Base-by-base conservation (phyloP, 192 early-diverging fungal genomes). In the Backusella luteola region DNA sequence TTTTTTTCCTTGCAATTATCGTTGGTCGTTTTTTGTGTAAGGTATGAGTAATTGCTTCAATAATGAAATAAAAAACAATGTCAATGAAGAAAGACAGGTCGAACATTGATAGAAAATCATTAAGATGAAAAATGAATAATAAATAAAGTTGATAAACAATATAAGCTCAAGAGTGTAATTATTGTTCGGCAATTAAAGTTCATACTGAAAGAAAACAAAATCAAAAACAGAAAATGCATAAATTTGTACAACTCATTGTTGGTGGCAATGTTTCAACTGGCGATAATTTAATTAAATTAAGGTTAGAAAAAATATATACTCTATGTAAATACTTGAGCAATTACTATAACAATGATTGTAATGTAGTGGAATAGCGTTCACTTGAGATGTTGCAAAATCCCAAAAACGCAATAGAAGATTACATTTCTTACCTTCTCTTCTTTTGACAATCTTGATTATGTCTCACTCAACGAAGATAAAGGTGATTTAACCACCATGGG, bases 281-380 rank as follows among this genome's bases (percentile, higher is more conserved):
- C 26, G 56, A 63, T 14, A 63, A 29, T 63, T 63, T 63, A 63
- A 63, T 63, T 59, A 59, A 59, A 59, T 4, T 59, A 63, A 63
- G 26, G 9, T 63, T 63, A 63, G 26, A 23, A 29, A 14, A 63
- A 63, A 63, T 7, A 29, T 53, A 21, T 26, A 11, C 23, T 63
- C 23, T 29, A 63, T 14, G 12, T 0, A 63, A n/a, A 4, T 21
- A 44, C 15, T 44, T 15, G 15, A 44, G 15, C 15, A 14, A 44
- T 44, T 44, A n/a, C 19, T 17, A 49, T 49, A n/a, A n/a, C 6
- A 49, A 49, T 6, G 14, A 14, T 44, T 17, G 19, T 17, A 5
- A 44, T 19, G 15, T 4, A 44, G 19, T 14, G n/a, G 17, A 49
- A 6, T 49, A 63, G 12, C 21, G 7, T 9, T 12, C 23, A 26